Conservation (phyloP, 1,139 yeast genomes). For the Scheffersomyces quercinus region DNA sequence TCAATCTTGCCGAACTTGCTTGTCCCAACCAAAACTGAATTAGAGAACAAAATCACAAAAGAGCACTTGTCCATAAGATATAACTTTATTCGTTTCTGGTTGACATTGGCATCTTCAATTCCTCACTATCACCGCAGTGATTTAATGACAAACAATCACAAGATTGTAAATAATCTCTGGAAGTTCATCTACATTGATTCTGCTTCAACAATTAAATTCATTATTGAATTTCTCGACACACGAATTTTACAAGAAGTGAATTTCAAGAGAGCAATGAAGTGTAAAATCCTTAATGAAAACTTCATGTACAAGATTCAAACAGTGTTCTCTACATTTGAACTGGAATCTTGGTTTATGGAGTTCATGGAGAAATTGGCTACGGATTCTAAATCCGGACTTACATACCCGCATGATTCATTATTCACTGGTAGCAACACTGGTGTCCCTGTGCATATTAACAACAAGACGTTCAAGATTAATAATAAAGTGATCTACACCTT, state of each 20-base stretch:
- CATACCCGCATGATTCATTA: conserved; percentile 59
- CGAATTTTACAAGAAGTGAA: conserved; percentile 59
- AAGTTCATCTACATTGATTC: conserved; percentile 60
- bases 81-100: conserved; percentile 63
- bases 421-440: conserved; percentile 39
- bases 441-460: conserved; percentile 40
- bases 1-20: conserved; percentile 64
- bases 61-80: conserved; percentile 51
- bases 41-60: conserved; percentile 29
- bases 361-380: conserved; percentile 51
- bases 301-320: conserved; percentile 60
- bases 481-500: conserved; percentile 69
- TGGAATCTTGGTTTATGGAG: conserved; percentile 16
- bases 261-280: conserved; percentile 68
- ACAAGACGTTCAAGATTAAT: conserved; percentile 53
- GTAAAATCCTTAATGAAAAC: conserved; percentile 78
- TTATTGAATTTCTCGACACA: conserved; percentile 50
- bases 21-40: conserved; percentile 51
- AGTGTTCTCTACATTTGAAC: conserved; percentile 44
- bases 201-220: conserved; percentile 34
- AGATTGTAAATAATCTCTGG: conserved; percentile 64
- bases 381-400: conserved; percentile 59
- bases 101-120: conserved; percentile 49
- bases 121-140: conserved; percentile 62
- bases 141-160: conserved; percentile 54